These are phyloP conservation scores for Hygrocybe punicea DNA, from an alignment of 768 basidiomycete species.

Conservation along the genomic window DNA sequence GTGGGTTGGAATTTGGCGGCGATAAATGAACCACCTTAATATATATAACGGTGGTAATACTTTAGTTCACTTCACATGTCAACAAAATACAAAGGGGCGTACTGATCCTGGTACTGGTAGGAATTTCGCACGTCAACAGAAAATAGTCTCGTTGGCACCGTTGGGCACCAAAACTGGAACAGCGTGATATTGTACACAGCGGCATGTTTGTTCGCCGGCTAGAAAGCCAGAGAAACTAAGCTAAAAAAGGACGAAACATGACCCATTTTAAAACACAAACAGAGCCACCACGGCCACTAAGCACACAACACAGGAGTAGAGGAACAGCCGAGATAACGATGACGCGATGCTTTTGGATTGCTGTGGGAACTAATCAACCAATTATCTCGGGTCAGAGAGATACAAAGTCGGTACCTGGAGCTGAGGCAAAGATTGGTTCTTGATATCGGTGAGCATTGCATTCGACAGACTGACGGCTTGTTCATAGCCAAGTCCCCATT, in stretches of 20 bases:
- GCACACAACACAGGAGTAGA: background rate
- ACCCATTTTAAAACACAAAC: background rate
- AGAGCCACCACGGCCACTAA: background rate
- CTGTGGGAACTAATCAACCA: background rate
- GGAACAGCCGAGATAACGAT: background rate
- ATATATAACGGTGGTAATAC: too few relatives aligned
- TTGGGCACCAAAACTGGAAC: background rate
- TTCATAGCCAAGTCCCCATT: slow-evolving; percentile 1
- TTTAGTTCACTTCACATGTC: too few relatives aligned
- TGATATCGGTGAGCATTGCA: background rate
- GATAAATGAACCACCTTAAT: too few relatives aligned
- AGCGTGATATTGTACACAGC: background rate
- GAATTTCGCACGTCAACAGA: too few relatives aligned
- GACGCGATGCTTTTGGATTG: background rate
- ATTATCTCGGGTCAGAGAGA: background rate
- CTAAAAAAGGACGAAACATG: background rate
- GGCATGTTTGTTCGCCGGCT: background rate
- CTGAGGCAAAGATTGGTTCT: background rate
- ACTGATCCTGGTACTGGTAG: too few relatives aligned
- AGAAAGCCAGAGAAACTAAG: background rate
- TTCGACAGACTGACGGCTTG: background rate
- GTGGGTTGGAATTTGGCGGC: too few relatives aligned
- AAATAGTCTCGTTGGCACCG: too few relatives aligned
- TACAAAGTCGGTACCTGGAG: background rate
- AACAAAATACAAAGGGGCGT: too few relatives aligned